Base-by-base conservation (phyloP, 2,329 filamentous ascomycete species). In the Phialophora verrucosa region DNA sequence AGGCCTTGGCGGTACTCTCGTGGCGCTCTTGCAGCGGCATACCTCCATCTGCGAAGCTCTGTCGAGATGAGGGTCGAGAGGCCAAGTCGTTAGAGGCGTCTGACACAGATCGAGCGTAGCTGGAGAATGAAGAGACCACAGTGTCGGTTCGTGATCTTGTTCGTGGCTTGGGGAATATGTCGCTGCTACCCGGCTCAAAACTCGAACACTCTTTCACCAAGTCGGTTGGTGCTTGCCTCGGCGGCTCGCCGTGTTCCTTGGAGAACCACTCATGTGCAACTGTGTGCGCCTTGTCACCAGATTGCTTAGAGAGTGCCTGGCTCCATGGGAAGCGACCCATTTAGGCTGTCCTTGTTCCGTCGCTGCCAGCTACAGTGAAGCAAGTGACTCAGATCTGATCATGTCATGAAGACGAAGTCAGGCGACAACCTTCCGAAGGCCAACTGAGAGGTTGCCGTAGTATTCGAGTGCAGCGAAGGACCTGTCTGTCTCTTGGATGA, bases 1-100 rank as follows among this genome's bases (percentile, higher is more conserved):
- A 71, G 4, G 77, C 79, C 56, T 79, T 79, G 44, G 79, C 75
- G 27, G 75, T 72, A 12, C 47, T 65, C 35, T 73, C 71, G 12
- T 62, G 54, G 29, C 69, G 67, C 14, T 71, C 69, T 2, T 44
- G 8, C 32, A 62, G 31, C 27, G 59, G 60, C 17, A 62, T 54
- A 23, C 56, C 61, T 49, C 29, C 44, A 25, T 69, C 62, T n/a
- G 50, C 58, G 29, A 42, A 66, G 50, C 66, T 66, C 35, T 70
- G 68, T 20, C 50, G 60, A 32, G 69, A 69, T 11, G 63, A 49
- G 23, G 67, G 69, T 49, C 69, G 49, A 17, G 69, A 69, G 25
- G 64, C 42, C 31, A 63, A 29, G 3, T 67, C 62, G 38, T 64
- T 71, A 8, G 67, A 70, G 8, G 44, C 42, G 62, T 69, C 63